These are phyloP conservation scores for Chaetomium sp. DNA, from an alignment of 2,329 filamentous ascomycete genomes.

Conservation along the genomic window DNA sequence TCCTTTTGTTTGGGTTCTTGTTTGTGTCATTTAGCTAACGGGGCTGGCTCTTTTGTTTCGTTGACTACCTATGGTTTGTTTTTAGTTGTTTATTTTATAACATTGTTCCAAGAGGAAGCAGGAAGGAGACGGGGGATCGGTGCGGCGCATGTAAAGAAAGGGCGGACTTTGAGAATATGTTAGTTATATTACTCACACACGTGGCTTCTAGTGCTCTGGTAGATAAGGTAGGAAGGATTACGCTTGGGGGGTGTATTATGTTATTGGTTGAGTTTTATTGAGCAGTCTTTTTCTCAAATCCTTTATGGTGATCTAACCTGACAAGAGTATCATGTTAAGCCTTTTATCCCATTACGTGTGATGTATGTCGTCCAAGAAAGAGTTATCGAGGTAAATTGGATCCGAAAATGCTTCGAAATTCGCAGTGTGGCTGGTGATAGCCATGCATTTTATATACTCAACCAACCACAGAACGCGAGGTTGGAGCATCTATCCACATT, in stretches of 20 bases:
- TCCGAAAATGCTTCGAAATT: too few species aligned
- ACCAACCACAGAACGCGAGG: neutral
- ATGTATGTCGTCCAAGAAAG: too few species aligned
- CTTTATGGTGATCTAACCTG: too few species aligned
- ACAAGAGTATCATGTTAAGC: too few species aligned
- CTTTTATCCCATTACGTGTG: too few species aligned
- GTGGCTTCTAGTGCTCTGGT: neutral
- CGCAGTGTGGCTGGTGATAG: neutral
- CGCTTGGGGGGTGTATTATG: neutral
- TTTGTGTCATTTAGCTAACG: too few species aligned
- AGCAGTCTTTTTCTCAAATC: conserved; percentile 7
- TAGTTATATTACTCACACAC: too few species aligned
- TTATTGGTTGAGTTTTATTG: conserved; percentile 8
- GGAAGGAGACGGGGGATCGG: neutral
- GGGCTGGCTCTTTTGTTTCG: too few species aligned
- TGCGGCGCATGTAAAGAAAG: conserved; percentile 6
- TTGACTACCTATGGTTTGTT: too few species aligned
- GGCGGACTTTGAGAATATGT: neutral
- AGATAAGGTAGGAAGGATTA: neutral
- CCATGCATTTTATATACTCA: neutral
- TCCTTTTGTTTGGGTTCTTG: too few species aligned
- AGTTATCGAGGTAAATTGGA: too few species aligned
- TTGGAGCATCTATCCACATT: neutral
- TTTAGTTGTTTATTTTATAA: too few species aligned
- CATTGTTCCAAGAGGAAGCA: neutral